Base-by-base conservation (phyloP, 2,329 filamentous ascomycete genomes). In the Fusarium sororula region DNA sequence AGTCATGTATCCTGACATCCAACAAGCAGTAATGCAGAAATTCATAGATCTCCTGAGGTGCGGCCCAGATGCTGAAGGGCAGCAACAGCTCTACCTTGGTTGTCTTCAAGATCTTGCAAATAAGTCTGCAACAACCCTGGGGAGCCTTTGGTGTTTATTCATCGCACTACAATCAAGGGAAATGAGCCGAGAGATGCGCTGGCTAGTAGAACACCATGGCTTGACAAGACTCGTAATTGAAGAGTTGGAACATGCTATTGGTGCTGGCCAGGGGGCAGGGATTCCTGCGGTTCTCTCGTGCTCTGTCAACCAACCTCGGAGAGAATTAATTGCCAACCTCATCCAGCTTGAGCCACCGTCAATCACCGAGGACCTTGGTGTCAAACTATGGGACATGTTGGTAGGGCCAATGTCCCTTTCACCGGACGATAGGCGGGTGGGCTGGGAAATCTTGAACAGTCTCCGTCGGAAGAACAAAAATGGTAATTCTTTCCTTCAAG, bases 321-420 rank as follows among this genome's bases (percentile, higher is more conserved):
- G 87, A 72, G 90, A 88, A 60, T 87, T 90, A 50, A 87, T 90
- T 59, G 83, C 82, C 61, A 84, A 82, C 48, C 86, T 95, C 42
- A 88, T 96, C 39, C 82, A 84, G 39, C 84, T 90, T 58, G 88
- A 90, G n/a, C 87, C 92, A 3, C 83, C 87, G 14, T 88, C 89
- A 1, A 88, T 97, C 53, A 87, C 89, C 1, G 78, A 85, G 6
- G 88, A 92, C 4, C 85, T 93, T 8, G 91, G 92, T 22, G 84
- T 85, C 47, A 85, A 85, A 18, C 86, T 97, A 4, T 97, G 94
- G 94, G 86, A 92, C 64, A 85, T 92, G 44, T 85, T 96, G 32
- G 90, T 97, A 54, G 93, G 94, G 18, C 85, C 87, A 9, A 83
- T 86, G 44, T 90, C 91, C 7, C 83, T 90, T 8, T 89, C 88